These are phyloP conservation scores for Bruguiera sexangula DNA, from an alignment of 345 rosid species.

Conservation along the genomic window DNA sequence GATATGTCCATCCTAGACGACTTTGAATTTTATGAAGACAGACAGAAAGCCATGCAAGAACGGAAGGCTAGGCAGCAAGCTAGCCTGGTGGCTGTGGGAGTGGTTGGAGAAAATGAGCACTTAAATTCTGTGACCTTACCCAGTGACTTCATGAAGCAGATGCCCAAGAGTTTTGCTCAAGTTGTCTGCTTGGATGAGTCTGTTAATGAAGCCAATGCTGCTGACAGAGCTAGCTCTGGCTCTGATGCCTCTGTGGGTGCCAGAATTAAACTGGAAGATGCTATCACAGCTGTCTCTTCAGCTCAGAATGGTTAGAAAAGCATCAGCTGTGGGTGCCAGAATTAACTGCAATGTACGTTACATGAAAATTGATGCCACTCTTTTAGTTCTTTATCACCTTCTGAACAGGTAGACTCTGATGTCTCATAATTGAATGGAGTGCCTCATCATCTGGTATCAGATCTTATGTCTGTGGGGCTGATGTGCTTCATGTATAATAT, in stretches of 20 bases:
- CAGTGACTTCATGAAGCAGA: constrained; percentile 63
- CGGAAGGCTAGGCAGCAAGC: constrained; percentile 71
- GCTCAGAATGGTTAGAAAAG: constrained; percentile 46
- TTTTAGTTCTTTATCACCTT: constrained; percentile 11
- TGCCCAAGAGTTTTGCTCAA: constrained; percentile 76
- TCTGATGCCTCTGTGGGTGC: constrained; percentile 31
- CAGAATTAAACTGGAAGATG: constrained; percentile 45
- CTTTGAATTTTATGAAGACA: constrained; percentile 80
- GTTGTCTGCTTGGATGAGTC: constrained; percentile 65
- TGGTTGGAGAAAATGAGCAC: constrained; percentile 53
- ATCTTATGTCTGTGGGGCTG: constrained; percentile 31
- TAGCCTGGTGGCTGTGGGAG: constrained; percentile 43
- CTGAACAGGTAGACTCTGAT: constrained; percentile 27
- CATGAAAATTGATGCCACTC: constrained; percentile 10
- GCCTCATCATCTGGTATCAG: constrained; percentile 23
- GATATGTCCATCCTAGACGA: constrained; percentile 79
- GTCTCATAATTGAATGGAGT: constrained; percentile 16
- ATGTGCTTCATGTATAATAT: constrained; percentile 50
- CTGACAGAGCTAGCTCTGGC: constrained; percentile 30
- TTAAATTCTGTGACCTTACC: constrained; percentile 38
- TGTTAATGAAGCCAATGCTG: constrained; percentile 39
- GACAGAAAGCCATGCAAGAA: constrained; percentile 78
- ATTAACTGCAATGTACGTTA: constrained; percentile 13
- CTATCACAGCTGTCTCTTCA: constrained; percentile 35
- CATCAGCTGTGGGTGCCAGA: neutral